phyloP scores from a whole-genome alignment of 2,329 filamentous ascomycete genomes.

The Canariomyces notabilis region DNA sequence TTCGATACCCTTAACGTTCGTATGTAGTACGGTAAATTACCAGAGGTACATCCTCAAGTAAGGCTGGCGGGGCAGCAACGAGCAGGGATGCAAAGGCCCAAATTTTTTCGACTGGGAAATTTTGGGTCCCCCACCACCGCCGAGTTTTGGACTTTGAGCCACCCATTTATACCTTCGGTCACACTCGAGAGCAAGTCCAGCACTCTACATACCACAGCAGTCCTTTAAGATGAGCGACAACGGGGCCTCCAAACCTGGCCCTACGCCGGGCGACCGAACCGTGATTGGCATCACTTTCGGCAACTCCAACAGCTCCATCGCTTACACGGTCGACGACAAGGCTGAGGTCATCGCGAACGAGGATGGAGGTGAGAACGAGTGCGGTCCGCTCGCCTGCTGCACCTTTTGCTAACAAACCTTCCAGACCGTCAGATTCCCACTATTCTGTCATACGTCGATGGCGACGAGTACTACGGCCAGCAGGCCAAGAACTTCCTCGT shows the following conservation, averaged over 20 bases:
- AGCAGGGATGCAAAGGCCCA: background rate
- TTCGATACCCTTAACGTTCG: too few relatives aligned
- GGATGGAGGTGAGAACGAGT: constrained; percentile 68
- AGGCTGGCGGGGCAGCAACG: background rate
- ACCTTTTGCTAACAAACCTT: background rate
- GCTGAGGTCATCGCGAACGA: constrained; percentile 98
- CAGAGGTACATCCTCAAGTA: background rate
- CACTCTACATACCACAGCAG: constrained; percentile 9
- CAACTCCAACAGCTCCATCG: constrained; percentile 97
- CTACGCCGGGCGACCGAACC: constrained; percentile 54
- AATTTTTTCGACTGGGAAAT: constrained; percentile 16
- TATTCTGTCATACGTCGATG: constrained; percentile 87
- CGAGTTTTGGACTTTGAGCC: constrained; percentile 11
- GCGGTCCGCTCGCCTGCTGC: too few relatives aligned
- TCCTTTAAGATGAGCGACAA: constrained; percentile 40
- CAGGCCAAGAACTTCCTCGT: constrained; percentile 93
- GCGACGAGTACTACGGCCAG: constrained; percentile 92
- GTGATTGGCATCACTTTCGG: constrained; percentile 97
- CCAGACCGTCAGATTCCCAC: constrained; percentile 94
- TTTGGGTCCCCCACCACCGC: constrained; percentile 21
- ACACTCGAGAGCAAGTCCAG: background rate
- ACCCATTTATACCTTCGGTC: background rate
- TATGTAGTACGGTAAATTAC: background rate
- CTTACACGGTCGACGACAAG: constrained; percentile 87
- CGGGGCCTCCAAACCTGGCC: constrained; percentile 33